Evolutionary conservation across 1,284 basidiomycete species (phyloP).

Genomic region (Volvariella volvacea): DNA sequence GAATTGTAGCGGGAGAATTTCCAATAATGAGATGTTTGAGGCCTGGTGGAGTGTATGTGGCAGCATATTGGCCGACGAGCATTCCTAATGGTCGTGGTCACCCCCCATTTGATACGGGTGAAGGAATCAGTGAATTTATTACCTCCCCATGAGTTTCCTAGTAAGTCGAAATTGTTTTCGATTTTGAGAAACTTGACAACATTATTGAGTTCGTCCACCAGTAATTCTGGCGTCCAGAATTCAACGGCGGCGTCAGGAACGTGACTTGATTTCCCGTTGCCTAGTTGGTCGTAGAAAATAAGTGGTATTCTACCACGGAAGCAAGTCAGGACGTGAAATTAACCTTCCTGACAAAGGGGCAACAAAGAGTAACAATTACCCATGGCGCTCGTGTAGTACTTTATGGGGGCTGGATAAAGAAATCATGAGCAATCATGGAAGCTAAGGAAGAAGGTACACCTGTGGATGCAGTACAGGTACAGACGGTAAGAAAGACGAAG

Average conservation of each 20-base stretch:
- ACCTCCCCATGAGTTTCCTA: conserved; percentile 48
- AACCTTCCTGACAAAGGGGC: no score
- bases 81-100: conserved; percentile 15
- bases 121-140: neutral
- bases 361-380: no score
- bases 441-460: no score
- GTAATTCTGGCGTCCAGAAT: conserved; percentile 41
- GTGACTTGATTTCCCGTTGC: conserved; percentile 41
- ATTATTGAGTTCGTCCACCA: conserved; percentile 40
- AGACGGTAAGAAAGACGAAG: neutral
- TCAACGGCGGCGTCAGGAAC: conserved; percentile 29
- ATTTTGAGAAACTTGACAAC: conserved; percentile 33
- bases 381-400: no score
- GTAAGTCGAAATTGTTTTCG: conserved; percentile 27
- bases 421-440: no score
- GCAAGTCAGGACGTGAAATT: no score
- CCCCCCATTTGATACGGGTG: neutral
- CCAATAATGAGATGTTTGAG: conserved; percentile 34
- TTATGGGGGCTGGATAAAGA: no score
- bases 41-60: conserved; percentile 29
- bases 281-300: conserved; percentile 45
- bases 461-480: neutral
- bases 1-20: conserved; percentile 32
- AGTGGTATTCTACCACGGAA: conserved; percentile 22
- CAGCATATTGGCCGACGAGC: conserved; percentile 32